Evolutionary conservation across 345 rosid species (phyloP).

Genomic region (Leavenworthia alabamica): DNA sequence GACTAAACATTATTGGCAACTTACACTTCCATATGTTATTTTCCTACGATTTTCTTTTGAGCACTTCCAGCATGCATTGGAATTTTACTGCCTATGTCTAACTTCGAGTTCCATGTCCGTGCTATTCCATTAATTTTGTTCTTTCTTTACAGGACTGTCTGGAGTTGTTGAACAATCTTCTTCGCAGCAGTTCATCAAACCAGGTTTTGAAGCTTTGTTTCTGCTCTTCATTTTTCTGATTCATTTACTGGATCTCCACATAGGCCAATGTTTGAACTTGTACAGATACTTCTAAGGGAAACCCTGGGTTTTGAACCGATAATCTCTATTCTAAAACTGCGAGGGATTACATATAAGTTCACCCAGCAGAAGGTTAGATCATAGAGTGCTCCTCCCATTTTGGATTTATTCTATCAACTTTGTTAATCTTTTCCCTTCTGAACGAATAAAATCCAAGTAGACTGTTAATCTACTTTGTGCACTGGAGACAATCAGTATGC

Average conservation of each 20-base stretch:
- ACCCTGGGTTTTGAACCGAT: conserved; percentile 86
- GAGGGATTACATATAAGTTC: conserved; percentile 74
- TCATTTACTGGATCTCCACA: background rate
- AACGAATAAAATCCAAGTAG: conserved; percentile 73
- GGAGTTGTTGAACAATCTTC: conserved; percentile 85
- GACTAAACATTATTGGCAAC: background rate
- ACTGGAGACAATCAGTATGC: conserved; percentile 76
- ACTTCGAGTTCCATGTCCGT: conserved; percentile 3
- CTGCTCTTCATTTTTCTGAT: background rate
- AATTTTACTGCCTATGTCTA: background rate
- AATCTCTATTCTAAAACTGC: conserved; percentile 64
- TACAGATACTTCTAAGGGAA: conserved; percentile 80
- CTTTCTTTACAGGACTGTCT: conserved; percentile 67
- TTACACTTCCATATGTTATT: background rate
- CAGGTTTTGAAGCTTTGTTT: conserved; percentile 49
- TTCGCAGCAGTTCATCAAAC: conserved; percentile 73
- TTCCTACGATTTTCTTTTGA: background rate
- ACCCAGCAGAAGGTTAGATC: conserved; percentile 96
- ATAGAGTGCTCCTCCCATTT: conserved; percentile 21
- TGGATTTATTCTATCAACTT: conserved; percentile 28
- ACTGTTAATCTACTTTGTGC: conserved; percentile 83
- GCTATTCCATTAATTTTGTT: background rate
- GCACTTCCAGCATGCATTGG: background rate
- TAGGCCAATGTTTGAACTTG: conserved; percentile 26
- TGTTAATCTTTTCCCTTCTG: conserved; percentile 33